Base-by-base conservation (phyloP, 345 rosid species). In the Brassica incana region DNA sequence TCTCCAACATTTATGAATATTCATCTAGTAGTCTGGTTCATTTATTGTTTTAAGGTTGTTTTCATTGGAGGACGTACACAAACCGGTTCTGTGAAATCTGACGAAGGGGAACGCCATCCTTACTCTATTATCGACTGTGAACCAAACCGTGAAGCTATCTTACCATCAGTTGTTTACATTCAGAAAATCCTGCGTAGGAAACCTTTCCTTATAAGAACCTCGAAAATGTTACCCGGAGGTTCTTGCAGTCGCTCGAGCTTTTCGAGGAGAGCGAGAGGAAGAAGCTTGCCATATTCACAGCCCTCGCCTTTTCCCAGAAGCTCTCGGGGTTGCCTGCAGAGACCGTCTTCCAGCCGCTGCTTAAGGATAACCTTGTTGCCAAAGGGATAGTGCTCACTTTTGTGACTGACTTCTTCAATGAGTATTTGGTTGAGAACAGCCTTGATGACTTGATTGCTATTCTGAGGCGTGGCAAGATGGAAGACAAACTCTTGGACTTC, bases 41-140 rank as follows among this genome's bases (percentile, higher is more conserved):
- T n/a, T 3, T 60, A 11, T 60, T 60, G 15, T 43, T 43, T 88
- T 71, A 88, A 95, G 96, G 99, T 96, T 84, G 88, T 86, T 81
- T 96, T 96, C 86, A 91, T 91, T 15, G 99, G 99, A 85, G 98
- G 97, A 63, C 97, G 99, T 12, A 96, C 99, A 4, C 99, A 96
- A 85, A 86, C 97, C 75, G 98, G 99, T 54, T 89, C 99, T 64
- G 91, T 90, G 38, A 93, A 96, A 82, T 88, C 97, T 77, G 99
- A 96, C 85, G 99, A 93, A 89, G 98, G 99, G 77, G 99, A 92
- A 84, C 94, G 94, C 71, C 99, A 96, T 69, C 77, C 92, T 73
- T 90, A 92, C 88, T 92, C 98, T 81, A 78, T 96, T 58, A 83
- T 96, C 62, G 98, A 92, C 78, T 86, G 92, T 78, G 97, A 93